These are phyloP conservation scores for Astragalus glycyphyllos DNA, from an alignment of 306 rosid genomes.

Conservation along the genomic window DNA sequence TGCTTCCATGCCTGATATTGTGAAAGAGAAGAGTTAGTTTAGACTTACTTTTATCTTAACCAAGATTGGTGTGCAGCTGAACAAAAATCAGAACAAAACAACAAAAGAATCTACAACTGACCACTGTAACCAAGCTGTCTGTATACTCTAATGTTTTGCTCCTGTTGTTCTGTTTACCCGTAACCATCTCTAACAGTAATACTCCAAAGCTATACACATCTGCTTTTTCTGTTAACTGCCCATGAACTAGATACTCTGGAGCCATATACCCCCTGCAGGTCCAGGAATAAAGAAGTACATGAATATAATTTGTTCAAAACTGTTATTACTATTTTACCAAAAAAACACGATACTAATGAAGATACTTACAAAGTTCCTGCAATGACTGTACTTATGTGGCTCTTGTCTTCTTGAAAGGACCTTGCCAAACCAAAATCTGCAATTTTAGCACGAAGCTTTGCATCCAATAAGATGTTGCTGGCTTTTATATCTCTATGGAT, in stretches of 20 bases:
- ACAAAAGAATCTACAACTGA: conserved; percentile 46
- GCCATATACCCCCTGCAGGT: conserved; percentile 87
- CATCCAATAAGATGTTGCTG: conserved; percentile 84
- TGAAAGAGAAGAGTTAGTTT: conserved; percentile 14
- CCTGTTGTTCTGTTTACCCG: conserved; percentile 75
- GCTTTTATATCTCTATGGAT: conserved; percentile 95
- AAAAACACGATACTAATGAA: not conserved
- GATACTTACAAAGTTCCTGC: conserved; percentile 87
- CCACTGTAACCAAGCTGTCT: conserved; percentile 74
- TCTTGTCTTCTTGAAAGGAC: conserved; percentile 83
- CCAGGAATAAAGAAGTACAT: conserved; percentile 6
- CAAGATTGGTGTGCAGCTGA: conserved; percentile 19
- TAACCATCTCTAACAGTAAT: conserved; percentile 73
- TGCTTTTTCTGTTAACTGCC: conserved; percentile 87
- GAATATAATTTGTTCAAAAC: conserved; percentile 3
- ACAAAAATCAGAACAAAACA: conserved; percentile 27
- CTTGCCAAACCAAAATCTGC: conserved; percentile 99
- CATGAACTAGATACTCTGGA: conserved; percentile 95
- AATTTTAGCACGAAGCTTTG: conserved; percentile 78
- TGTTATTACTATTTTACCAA: not conserved
- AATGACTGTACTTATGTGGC: conserved; percentile 92
- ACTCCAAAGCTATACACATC: conserved; percentile 92
- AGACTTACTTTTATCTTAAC: conserved; percentile 10
- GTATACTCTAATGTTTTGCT: conserved; percentile 71
- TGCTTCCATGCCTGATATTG: conserved; percentile 81